A percentile compares a stretch with the other conserved stretches of the same genome.
Conservation (phyloP, 768 basidiomycete genomes). For the Udeniomyces megalosporus region DNA sequence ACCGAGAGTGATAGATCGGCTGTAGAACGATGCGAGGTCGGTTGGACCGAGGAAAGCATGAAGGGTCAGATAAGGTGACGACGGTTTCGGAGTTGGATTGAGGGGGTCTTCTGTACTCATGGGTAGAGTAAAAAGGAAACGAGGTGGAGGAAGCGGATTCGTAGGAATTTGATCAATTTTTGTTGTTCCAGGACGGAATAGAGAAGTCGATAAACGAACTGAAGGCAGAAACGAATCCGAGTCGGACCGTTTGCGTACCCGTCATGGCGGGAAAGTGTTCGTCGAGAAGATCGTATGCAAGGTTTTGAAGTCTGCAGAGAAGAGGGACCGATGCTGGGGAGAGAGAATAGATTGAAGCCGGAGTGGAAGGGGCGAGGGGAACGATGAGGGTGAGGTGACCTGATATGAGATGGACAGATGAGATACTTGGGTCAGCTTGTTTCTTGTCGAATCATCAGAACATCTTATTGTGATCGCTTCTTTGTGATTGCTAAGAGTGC, state of each 20-base stretch:
- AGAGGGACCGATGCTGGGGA: slow-evolving; percentile 3
- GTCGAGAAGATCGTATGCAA: neutral
- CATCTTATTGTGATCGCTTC: no score
- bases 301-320: neutral
- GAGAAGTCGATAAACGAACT: neutral
- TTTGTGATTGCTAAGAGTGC: no score
- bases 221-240: neutral
- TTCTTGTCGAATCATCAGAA: no score
- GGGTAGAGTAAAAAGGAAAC: no score
- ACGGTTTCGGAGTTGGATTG: neutral
- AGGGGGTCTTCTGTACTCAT: slow-evolving; percentile 17
- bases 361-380: neutral
- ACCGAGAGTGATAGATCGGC: neutral
- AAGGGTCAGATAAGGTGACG: slow-evolving; percentile 1
- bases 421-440: no score
- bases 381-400: slow-evolving; percentile 12
- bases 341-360: slow-evolving; percentile 2
- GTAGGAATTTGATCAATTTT: no score
- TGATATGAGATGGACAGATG: neutral
- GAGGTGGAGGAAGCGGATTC: no score
- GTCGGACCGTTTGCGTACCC: neutral
- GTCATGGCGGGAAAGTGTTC: neutral
- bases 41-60: slow-evolving; percentile 13
- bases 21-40: slow-evolving; percentile 4
- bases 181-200: no score